phyloP scores from a whole-genome alignment of 148 eudicot species.

The Arctostaphylos glauca region DNA sequence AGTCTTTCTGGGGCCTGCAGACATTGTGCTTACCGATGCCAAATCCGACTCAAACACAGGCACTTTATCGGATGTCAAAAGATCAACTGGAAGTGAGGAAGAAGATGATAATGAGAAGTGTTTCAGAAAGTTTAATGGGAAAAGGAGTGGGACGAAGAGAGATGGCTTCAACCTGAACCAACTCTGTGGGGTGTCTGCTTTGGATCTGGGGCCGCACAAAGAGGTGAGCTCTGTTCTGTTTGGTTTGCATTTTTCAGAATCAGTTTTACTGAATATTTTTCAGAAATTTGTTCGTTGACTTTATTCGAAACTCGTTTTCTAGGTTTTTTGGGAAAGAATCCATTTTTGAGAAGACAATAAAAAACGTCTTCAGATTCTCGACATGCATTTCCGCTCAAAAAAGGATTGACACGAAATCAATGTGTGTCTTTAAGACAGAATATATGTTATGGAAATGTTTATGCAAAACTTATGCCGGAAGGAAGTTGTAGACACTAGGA shows the following conservation, averaged over 20 bases:
- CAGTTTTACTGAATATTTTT: neutral
- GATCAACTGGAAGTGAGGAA: neutral
- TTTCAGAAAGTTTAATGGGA: neutral
- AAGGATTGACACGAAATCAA: neutral
- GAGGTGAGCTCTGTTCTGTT: neutral
- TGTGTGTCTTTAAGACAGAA: neutral
- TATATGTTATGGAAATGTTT: neutral
- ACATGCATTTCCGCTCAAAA: neutral
- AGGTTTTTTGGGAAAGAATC: too few relatives aligned
- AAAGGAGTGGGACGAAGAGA: neutral
- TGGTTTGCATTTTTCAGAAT: neutral
- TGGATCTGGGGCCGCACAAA: neutral
- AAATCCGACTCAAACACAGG: too few relatives aligned
- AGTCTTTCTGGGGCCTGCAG: too few relatives aligned
- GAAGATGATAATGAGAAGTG: neutral
- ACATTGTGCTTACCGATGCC: too few relatives aligned
- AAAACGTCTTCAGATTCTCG: neutral
- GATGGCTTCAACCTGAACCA: neutral
- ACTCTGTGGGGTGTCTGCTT: neutral
- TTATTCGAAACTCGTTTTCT: neutral
- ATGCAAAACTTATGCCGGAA: neutral
- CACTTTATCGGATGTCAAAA: neutral
- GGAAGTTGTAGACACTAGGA: too few relatives aligned
- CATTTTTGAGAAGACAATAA: neutral
- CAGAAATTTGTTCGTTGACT: neutral